phyloP scores from a whole-genome alignment of 805 yeast species.

The Hanseniaspora lachancei region DNA sequence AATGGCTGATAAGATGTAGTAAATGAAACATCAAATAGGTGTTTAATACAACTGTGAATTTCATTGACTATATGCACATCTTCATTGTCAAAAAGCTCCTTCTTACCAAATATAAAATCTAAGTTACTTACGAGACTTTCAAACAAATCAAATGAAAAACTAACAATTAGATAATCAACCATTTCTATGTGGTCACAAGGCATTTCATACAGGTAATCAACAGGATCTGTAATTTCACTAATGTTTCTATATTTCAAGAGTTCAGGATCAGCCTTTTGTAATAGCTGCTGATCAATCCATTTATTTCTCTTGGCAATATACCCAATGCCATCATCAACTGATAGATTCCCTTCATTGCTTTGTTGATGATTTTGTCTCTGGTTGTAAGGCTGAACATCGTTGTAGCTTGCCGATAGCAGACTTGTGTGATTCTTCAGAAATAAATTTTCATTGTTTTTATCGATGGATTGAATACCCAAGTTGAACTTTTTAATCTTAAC shows the following conservation, averaged over 20 bases:
- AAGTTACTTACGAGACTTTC: conserved; percentile 32
- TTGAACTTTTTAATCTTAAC: not conserved
- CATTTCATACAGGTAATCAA: conserved; percentile 10
- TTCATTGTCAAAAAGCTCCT: not conserved
- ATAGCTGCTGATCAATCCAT: not conserved
- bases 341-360: not conserved
- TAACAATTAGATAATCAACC: conserved; percentile 38
- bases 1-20: conserved; percentile 13
- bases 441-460: conserved; percentile 3
- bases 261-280: not conserved
- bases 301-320: not conserved
- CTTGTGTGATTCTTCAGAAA: conserved; percentile 9
- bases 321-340: not conserved
- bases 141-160: conserved; percentile 43
- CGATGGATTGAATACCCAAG: conserved; percentile 3
- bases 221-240: not conserved
- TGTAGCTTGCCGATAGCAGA: conserved; percentile 1
- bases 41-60: not conserved
- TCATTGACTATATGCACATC: not conserved
- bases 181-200: conserved; percentile 34
- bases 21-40: not conserved
- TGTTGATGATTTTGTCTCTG: not conserved
- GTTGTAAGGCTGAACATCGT: not conserved
- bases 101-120: conserved; percentile 13
- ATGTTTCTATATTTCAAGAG: not conserved